Conservation (phyloP, 768 basidiomycete genomes). For the Mycena belliarum region DNA sequence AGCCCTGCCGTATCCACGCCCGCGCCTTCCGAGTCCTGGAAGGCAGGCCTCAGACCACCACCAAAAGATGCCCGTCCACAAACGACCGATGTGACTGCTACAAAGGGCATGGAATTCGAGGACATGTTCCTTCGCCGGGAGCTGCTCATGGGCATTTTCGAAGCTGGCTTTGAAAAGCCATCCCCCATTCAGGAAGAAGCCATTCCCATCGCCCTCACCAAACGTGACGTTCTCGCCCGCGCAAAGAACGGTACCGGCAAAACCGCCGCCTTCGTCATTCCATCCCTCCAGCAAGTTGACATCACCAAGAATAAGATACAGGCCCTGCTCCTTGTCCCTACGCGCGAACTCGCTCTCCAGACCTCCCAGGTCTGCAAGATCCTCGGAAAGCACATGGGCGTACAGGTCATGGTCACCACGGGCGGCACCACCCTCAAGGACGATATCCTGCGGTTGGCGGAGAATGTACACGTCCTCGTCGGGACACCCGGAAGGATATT, state of each 20-base stretch:
- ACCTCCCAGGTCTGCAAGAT: constrained; percentile 99
- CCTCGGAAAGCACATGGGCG: constrained; percentile 91
- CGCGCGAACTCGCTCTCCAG: constrained; percentile 97
- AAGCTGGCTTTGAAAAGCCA: constrained; percentile 95
- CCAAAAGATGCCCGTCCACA: constrained; percentile 93
- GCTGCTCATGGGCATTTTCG: constrained; percentile 99
- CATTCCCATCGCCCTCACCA: constrained; percentile 91
- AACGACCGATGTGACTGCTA: constrained; percentile 94
- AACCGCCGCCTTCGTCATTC: constrained; percentile 99
- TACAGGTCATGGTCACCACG: constrained; percentile 99
- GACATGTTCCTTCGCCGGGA: constrained; percentile 91
- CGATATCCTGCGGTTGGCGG: constrained; percentile 90
- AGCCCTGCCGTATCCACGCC: constrained; percentile 18
- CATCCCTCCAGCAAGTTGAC: constrained; percentile 92
- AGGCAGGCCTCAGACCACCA: constrained; percentile 75
- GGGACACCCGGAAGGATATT: constrained; percentile 96
- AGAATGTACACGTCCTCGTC: constrained; percentile 93
- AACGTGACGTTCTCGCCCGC: constrained; percentile 91
- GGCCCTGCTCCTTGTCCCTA: constrained; percentile 94
- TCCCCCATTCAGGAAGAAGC: constrained; percentile 99
- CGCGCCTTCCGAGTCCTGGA: constrained; percentile 53
- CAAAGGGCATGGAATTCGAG: constrained; percentile 94
- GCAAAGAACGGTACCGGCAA: constrained; percentile 98
- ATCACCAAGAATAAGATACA: constrained; percentile 85
- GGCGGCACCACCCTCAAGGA: constrained; percentile 98